Base-by-base conservation (phyloP, 2,329 filamentous ascomycete species). In the Aspergillus fijiensis region DNA sequence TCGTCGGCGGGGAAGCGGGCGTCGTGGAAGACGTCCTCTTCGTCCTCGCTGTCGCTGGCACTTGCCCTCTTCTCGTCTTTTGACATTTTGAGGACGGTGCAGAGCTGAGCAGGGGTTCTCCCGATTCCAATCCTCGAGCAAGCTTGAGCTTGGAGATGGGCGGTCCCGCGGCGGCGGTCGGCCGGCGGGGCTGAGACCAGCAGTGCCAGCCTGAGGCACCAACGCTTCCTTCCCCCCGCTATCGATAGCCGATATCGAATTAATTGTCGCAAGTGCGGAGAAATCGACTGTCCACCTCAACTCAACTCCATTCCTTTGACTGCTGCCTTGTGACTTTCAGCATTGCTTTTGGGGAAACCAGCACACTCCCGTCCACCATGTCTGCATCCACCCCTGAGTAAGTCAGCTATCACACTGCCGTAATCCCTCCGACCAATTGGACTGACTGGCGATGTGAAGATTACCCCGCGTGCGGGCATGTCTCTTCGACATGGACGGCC, bases 401-500 rank as follows among this genome's bases (percentile, higher is more conserved):
- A 31, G 57, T 52, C 6, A 21, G 10, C 9, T 5, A 10, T 11
- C 1, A 35, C 2, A 35, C 2, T 35, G 19, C 11, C 19, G 3
- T 3, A 19, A 6, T 12, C 12, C 25, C 3, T 27, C 6, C n/a
- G 49, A 10, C 33, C 51, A 23, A 55, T 47, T 51, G 33, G 9
- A 35, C 33, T 35, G 9, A 52, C 19, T 42, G 27, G 16, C 5
- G 45, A 27, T 55, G n/a, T 7, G 14, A 47, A 91, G 89, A 73
- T 88, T 92, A 76, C 89, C 91, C 21, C 87, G 89, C 51, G 84
- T 98, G 60, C 86, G 92, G 68, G 95, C 94, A 67, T 97, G 93
- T 77, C 88, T 99, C 65, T 98, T 99, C 76, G 95, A 99, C 81
- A 97, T 98, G 93, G 95, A 99, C 77, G 95, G 95, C 62, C 88